Base-by-base conservation (phyloP, 495 filamentous ascomycete genomes). In the Trypethelium eluteriae region DNA sequence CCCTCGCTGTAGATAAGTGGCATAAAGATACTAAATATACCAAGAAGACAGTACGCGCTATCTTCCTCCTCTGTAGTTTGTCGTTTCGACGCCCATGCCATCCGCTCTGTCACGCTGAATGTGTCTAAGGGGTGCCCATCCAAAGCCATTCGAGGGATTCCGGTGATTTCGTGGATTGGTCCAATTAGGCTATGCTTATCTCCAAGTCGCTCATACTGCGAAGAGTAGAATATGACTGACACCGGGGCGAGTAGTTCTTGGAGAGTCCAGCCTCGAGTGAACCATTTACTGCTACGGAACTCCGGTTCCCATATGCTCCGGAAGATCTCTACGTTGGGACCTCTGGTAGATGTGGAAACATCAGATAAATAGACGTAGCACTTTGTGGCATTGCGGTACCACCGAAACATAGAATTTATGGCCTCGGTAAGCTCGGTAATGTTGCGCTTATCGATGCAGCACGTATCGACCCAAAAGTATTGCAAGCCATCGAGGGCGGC, bases 1-100 rank as follows among this genome's bases (percentile, higher is more conserved):
- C 69, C 62, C 46, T 72, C 70, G 56, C 70, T 68, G 50, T 72
- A 72, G 11, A 70, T 41, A 6, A 72, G 39, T n/a, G 70, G 68
- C 70, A 72, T 70, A 35, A 46, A 65, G 14, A 67, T 18, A 25
- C 47, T 59, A 49, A 67, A 67, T 10, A 67, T n/a, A 7, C 66
- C 66, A 14, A 67, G 39, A 34, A 67, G 66, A 49, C 62, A 64
- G 38, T 67, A 65, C 34, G 66, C 66, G 10, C 46, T 38, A 49
- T 67, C 66, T 65, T 67, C 66, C 14, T 10, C 36, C 11, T 39
- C 32, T 12, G 66, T 64, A 16, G 66, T 67, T 5, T 41, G 32
- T n/a, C 66, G 34, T 6, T 36, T 44, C 11, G 62, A 38, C 32
- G 66, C 66, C 66, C 66, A 67, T 1, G 36, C 65, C 18, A 64